These are phyloP conservation scores for Przewalskia tangutica DNA, from an alignment of 257 asterid species.

Conservation along the genomic window DNA sequence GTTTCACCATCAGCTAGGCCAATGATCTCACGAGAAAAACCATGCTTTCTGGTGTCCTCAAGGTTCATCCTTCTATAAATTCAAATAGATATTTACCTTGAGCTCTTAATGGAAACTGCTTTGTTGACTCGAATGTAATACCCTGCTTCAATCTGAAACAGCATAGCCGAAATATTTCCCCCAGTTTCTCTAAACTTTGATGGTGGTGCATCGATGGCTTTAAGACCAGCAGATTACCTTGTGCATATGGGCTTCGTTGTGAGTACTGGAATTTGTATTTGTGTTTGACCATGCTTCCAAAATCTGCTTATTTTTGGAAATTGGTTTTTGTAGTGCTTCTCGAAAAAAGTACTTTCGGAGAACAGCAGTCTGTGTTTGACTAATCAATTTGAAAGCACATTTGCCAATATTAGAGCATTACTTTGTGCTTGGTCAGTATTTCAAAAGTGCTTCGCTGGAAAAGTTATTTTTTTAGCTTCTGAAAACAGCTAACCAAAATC, in stretches of 20 bases:
- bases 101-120: not conserved
- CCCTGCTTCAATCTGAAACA: conserved; percentile 15
- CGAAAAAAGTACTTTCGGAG: too few relatives aligned
- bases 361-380: too few relatives aligned
- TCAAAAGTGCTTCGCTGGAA: too few relatives aligned
- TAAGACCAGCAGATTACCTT: conserved; percentile 75
- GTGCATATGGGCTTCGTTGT: conserved; percentile 53
- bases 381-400: too few relatives aligned
- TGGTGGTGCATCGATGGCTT: conserved; percentile 54
- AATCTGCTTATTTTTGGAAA: too few relatives aligned
- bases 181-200: conserved; percentile 63
- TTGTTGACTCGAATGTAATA: not conserved
- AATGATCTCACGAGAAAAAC: conserved; percentile 39
- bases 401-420: too few relatives aligned
- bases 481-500: too few relatives aligned
- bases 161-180: conserved; percentile 63
- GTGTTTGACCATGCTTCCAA: not conserved
- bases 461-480: too few relatives aligned
- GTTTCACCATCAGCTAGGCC: conserved; percentile 52
- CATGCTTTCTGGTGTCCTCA: conserved; percentile 48
- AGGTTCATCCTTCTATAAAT: conserved; percentile 30
- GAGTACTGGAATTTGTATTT: conserved; percentile 20
- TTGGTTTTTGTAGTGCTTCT: too few relatives aligned
- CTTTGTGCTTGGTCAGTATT: too few relatives aligned
- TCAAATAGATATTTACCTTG: not conserved